phyloP scores from a whole-genome alignment of 208 protist genomes.

The Trypanosoma conorhini region DNA sequence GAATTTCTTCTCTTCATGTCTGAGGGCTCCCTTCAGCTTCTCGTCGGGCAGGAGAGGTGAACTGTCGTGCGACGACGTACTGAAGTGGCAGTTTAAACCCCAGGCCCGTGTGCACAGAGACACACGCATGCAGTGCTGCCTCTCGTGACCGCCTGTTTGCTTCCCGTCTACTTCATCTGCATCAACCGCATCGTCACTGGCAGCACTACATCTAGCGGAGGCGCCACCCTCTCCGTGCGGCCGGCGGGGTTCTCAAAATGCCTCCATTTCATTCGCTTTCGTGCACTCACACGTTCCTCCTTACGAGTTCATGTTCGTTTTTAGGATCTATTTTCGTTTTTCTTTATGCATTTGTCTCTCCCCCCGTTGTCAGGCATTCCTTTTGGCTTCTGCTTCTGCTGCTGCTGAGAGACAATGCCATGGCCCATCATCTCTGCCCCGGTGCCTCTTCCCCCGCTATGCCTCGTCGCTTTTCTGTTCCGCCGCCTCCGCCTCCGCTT shows the following conservation, averaged over 20 bases:
- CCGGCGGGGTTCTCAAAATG: background rate
- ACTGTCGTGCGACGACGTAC: background rate
- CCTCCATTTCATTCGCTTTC: background rate
- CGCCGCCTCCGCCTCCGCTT: constrained; percentile 32
- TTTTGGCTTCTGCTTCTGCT: background rate
- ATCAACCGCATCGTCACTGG: background rate
- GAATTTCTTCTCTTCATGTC: background rate
- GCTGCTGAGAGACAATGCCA: background rate
- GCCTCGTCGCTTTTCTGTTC: background rate
- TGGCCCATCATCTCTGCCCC: background rate
- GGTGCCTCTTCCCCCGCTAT: background rate
- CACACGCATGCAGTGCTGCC: background rate
- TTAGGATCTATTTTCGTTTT: background rate
- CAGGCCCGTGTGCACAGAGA: background rate
- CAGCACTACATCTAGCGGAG: background rate
- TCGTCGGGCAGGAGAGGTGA: background rate
- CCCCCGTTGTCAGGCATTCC: background rate
- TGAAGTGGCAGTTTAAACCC: background rate
- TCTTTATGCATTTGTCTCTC: background rate
- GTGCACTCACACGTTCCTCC: background rate
- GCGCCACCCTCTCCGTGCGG: too few species aligned
- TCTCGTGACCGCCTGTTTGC: background rate
- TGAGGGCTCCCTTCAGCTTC: background rate
- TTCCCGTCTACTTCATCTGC: background rate
- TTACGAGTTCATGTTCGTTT: background rate